These are phyloP conservation scores for Miamiensis avidus DNA, from an alignment of 169 alveolate genomes.

Conservation along the genomic window DNA sequence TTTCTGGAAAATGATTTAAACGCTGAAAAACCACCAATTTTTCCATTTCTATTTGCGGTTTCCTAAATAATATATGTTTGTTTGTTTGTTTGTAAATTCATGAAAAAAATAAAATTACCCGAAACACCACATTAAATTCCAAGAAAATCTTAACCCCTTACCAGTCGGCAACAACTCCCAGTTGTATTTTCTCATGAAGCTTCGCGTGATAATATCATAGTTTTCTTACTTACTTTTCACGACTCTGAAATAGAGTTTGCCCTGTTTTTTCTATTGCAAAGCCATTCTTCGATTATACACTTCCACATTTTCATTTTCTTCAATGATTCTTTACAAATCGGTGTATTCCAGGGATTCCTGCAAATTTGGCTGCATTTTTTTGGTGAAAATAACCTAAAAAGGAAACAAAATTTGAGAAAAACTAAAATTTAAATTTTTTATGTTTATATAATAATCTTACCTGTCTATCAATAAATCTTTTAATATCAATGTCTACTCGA, in stretches of 20 bases:
- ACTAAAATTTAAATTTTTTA: too few relatives aligned
- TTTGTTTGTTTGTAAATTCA: too few relatives aligned
- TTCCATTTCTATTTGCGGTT: conserved; percentile 72
- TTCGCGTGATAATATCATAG: conserved; percentile 73
- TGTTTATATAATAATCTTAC: conserved; percentile 5
- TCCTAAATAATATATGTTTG: too few relatives aligned
- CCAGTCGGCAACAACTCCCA: conserved; percentile 84
- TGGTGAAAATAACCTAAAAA: background rate
- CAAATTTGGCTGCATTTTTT: background rate
- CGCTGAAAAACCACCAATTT: conserved; percentile 73
- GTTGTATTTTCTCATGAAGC: conserved; percentile 60
- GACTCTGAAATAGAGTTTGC: conserved; percentile 67
- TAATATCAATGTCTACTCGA: conserved; percentile 51
- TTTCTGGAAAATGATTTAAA: conserved; percentile 80
- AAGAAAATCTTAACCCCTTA: conserved; percentile 55
- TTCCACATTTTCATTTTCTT: background rate
- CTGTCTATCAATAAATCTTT: conserved; percentile 35
- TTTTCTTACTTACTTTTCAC: conserved; percentile 73
- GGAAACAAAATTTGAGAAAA: too few relatives aligned
- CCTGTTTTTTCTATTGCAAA: conserved; percentile 1
- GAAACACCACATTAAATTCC: conserved; percentile 87
- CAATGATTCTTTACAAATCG: too few relatives aligned
- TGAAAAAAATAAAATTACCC: too few relatives aligned
- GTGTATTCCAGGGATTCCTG: too few relatives aligned
- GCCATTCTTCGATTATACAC: conserved; percentile 17